Percentiles rank a stretch among this genome's conserved stretches.
Conservation (phyloP, 768 basidiomycete species). For the Phanerochaete carnosa region DNA sequence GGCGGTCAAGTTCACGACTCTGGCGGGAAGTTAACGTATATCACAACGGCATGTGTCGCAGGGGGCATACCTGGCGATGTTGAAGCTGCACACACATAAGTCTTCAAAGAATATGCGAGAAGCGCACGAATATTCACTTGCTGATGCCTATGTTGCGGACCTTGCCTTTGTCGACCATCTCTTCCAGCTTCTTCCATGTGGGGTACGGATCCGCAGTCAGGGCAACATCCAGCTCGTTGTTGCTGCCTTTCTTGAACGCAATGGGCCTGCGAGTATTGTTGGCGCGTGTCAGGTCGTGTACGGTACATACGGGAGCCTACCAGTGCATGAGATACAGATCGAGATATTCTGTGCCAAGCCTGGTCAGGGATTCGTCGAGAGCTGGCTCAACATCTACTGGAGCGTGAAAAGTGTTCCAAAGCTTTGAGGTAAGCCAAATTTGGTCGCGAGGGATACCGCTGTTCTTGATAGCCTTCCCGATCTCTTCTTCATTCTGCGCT, state of each 20-base stretch:
- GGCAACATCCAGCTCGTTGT: slow-evolving; percentile 42
- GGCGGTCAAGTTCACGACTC: slow-evolving; percentile 60
- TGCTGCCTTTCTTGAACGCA: slow-evolving; percentile 57
- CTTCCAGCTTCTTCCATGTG: slow-evolving; percentile 80
- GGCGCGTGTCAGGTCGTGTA: neutral
- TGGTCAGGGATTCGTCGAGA: slow-evolving; percentile 61
- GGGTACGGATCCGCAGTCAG: slow-evolving; percentile 71
- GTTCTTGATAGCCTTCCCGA: slow-evolving; percentile 57
- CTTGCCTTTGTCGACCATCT: slow-evolving; percentile 74
- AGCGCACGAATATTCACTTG: slow-evolving; percentile 52
- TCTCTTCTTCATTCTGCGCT: slow-evolving; percentile 62
- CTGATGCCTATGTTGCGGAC: slow-evolving; percentile 78
- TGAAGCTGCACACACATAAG: slow-evolving; percentile 43
- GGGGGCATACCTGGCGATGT: slow-evolving; percentile 42
- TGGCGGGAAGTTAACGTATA: slow-evolving; percentile 4
- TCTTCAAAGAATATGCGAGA: neutral
- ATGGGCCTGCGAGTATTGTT: slow-evolving; percentile 46
- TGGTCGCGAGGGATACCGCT: slow-evolving; percentile 60
- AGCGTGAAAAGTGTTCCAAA: slow-evolving; percentile 74
- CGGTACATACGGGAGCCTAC: slow-evolving; percentile 35
- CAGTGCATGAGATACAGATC: slow-evolving; percentile 84
- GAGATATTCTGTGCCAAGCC: slow-evolving; percentile 65
- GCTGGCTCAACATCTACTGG: slow-evolving; percentile 68
- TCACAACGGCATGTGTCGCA: neutral
- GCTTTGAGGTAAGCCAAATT: slow-evolving; percentile 67